Conservation (phyloP, 345 rosid genomes). For the Carallia pectinifolia region DNA sequence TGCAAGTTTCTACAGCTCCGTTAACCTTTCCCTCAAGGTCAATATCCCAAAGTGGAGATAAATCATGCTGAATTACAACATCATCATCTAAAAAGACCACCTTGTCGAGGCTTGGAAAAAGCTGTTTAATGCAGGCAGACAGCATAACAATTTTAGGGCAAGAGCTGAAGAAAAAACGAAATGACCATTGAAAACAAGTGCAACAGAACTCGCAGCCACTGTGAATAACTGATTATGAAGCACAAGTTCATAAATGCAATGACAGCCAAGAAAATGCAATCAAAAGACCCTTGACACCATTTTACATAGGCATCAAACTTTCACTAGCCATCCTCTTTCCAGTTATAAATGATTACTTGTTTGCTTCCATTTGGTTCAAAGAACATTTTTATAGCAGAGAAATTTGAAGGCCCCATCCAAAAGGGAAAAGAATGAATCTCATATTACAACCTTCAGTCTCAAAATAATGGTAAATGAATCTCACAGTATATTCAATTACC, state of each 20-base stretch:
- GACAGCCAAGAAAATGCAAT: not conserved
- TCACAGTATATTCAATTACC: constrained; percentile 43
- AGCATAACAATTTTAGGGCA: constrained; percentile 1
- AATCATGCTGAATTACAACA: constrained; percentile 87
- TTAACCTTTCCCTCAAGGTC: constrained; percentile 92
- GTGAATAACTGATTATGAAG: not conserved
- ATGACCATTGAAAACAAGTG: not conserved
- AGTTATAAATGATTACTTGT: not conserved
- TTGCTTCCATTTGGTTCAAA: not conserved
- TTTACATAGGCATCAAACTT: not conserved
- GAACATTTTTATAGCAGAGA: not conserved
- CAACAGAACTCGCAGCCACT: not conserved
- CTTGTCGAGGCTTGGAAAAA: constrained; percentile 91
- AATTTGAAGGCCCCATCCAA: not conserved
- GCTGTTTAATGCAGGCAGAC: constrained; percentile 50
- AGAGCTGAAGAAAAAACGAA: not conserved
- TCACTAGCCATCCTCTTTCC: not conserved
- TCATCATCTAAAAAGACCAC: constrained; percentile 97
- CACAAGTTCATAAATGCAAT: not conserved
- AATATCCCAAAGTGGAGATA: constrained; percentile 89
- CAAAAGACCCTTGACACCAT: not conserved
- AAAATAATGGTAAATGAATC: not conserved
- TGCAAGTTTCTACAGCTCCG: constrained; percentile 98
- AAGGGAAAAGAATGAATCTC: too few species aligned
- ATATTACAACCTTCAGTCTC: too few species aligned